Base-by-base conservation (phyloP, 352 stramenopile species). In the Globisporangium abappressorium region DNA sequence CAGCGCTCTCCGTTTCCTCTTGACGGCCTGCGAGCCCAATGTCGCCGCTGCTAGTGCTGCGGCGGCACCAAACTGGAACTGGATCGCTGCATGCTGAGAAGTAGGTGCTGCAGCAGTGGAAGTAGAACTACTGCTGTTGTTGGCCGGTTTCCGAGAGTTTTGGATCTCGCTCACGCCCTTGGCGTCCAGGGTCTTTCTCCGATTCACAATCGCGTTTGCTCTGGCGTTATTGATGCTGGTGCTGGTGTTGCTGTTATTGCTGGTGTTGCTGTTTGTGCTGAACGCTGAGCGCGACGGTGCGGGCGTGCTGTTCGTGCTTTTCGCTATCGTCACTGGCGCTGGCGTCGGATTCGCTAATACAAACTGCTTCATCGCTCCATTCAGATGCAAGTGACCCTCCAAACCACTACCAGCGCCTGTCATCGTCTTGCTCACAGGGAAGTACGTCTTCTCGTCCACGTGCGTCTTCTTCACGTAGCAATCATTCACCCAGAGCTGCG, bases 401-500 rank as follows among this genome's bases (percentile, higher is more conserved):
- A 22, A 26, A 5, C 47, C 34, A 4, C 33, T 24, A 12, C 30
- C 60, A 1, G 26, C 28, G 3, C 15, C 62, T 5, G 47, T 33
- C 5, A 14, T 47, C 20, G 54, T 56, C 57, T 89, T 85, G 67
- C 77, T 85, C 55, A 92, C 77, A 2, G 87, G 87, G 62, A 95
- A 95, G 60, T 90, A 95, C 34, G 78, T 73, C 15, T 73, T 78
- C 71, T 95, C 87, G 38, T 82, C 78, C 78, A 93, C 86, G 24
- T 68, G 72, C 68, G 80, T 72, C 61, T 92, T 88, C 64, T 82
- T 90, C 62, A 88, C 79, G 46, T 87, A 87, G 66, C 87, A 95
- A 8, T 82, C 84, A 55, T 95, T 91, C 9, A 95, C 87, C 87
- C 87, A 95, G 20, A 93, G 73, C 66, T 91, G 85, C 18, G 84